These are phyloP conservation scores for Blastocystis sp. DNA, from an alignment of 352 stramenopile genomes.

Conservation along the genomic window DNA sequence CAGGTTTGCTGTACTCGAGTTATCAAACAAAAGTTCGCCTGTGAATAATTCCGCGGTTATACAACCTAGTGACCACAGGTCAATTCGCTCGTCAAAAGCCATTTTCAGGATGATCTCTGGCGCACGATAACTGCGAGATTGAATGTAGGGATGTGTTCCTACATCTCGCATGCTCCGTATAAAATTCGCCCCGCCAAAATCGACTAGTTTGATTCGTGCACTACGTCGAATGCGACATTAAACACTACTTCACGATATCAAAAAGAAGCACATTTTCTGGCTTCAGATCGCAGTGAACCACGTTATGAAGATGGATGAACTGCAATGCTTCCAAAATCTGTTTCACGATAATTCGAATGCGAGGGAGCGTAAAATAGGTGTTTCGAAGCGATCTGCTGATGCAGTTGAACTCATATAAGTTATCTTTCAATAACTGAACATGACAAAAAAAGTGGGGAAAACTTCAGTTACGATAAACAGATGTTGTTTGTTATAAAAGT, in stretches of 20 bases:
- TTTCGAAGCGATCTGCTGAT: neutral
- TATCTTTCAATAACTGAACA: slow-evolving; percentile 80
- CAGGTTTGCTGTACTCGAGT: slow-evolving; percentile 78
- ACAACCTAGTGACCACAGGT: slow-evolving; percentile 81
- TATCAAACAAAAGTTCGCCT: slow-evolving; percentile 81
- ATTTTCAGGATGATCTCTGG: slow-evolving; percentile 84
- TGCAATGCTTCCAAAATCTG: slow-evolving; percentile 73
- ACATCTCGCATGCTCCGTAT: slow-evolving; percentile 72
- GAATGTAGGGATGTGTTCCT: slow-evolving; percentile 72
- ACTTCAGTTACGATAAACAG: slow-evolving; percentile 85
- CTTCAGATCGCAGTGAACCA: slow-evolving; percentile 95
- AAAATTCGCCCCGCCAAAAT: slow-evolving; percentile 84
- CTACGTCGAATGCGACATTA: neutral
- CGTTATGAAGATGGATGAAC: slow-evolving; percentile 79
- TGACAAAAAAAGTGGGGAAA: slow-evolving; percentile 66
- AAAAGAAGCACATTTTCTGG: slow-evolving; percentile 85
- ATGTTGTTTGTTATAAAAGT: slow-evolving; percentile 86
- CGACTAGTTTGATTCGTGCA: slow-evolving; percentile 79
- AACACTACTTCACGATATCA: slow-evolving; percentile 12
- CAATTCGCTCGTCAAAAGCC: slow-evolving; percentile 78
- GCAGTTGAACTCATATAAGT: slow-evolving; percentile 94
- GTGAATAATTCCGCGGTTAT: slow-evolving; percentile 78
- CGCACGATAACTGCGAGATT: slow-evolving; percentile 74
- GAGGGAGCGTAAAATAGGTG: slow-evolving; percentile 86
- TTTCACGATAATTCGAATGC: slow-evolving; percentile 79